A percentile compares a stretch with the other conserved stretches of the same genome.
Conservation (phyloP, 257 asterid genomes). For the Datura wrightii region DNA sequence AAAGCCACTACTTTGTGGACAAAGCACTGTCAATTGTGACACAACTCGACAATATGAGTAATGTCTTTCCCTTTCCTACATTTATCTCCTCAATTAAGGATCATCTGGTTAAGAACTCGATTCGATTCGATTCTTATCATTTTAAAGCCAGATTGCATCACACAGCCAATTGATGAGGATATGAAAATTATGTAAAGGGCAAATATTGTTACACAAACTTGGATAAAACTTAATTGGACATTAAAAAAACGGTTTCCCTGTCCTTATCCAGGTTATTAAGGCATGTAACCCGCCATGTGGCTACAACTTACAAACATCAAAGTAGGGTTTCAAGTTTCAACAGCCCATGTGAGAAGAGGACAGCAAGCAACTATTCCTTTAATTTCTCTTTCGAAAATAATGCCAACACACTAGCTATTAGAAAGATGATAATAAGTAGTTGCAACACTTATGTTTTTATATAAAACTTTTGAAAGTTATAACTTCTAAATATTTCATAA, state of each 20-base stretch:
- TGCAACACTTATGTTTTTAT: background rate
- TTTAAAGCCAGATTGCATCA: background rate
- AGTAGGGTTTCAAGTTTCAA: constrained; percentile 1
- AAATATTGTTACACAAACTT: background rate
- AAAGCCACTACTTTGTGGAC: background rate
- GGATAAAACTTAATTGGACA: background rate
- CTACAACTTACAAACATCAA: background rate
- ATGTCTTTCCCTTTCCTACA: background rate
- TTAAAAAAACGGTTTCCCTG: background rate
- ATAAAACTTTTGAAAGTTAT: background rate
- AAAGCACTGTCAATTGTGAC: background rate
- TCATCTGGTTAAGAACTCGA: background rate
- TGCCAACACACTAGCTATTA: background rate
- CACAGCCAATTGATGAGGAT: background rate
- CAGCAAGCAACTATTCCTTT: background rate
- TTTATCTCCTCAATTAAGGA: background rate
- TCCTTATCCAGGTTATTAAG: background rate
- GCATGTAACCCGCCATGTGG: background rate
- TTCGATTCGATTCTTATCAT: background rate
- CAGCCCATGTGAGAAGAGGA: constrained; percentile 25
- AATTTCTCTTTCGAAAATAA: background rate
- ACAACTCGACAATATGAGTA: background rate
- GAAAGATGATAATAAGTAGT: background rate
- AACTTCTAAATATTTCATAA: no score
- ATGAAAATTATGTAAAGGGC: background rate